Evolutionary conservation across 2,329 filamentous ascomycete genomes (phyloP).

Genomic region (Neofusicoccum parvum): DNA sequence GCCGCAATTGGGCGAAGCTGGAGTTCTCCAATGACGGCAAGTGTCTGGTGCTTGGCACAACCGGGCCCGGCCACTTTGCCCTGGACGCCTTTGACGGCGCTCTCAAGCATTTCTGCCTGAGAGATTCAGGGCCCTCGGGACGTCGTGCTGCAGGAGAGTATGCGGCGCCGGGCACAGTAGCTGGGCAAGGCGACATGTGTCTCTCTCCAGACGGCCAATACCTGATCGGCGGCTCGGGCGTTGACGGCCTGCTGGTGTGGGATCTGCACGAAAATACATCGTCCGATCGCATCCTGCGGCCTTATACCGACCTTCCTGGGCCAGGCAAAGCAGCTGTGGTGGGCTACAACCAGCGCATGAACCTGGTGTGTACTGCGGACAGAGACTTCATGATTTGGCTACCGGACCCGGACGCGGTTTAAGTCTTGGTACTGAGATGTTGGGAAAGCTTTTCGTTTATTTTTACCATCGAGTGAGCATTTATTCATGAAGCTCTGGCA

Average conservation of each 20-base stretch:
- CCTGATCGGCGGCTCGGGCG: constrained; percentile 74
- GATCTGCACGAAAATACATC: constrained; percentile 64
- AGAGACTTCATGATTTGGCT: constrained; percentile 64
- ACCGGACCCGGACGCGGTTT: constrained; percentile 43
- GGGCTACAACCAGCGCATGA: constrained; percentile 87
- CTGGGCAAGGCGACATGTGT: constrained; percentile 74
- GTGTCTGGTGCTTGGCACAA: constrained; percentile 79
- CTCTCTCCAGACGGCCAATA: constrained; percentile 89
- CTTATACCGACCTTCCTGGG: constrained; percentile 66
- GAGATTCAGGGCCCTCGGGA: constrained; percentile 45
- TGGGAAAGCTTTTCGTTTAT: not conserved
- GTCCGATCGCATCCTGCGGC: constrained; percentile 63
- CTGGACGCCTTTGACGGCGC: constrained; percentile 89
- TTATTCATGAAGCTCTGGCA: not conserved
- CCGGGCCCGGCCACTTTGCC: constrained; percentile 81
- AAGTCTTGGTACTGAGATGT: not conserved
- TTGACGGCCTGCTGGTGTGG: constrained; percentile 76
- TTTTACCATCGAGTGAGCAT: not conserved
- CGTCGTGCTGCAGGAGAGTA: constrained; percentile 45
- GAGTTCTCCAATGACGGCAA: constrained; percentile 98
- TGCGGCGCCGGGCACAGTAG: constrained; percentile 49
- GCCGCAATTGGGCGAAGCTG: constrained; percentile 75
- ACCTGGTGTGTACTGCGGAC: constrained; percentile 88
- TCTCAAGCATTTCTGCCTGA: constrained; percentile 70
- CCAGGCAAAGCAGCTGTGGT: constrained; percentile 70